Base-by-base conservation (phyloP, 345 rosid species). In the Cardamine resedifolia region DNA sequence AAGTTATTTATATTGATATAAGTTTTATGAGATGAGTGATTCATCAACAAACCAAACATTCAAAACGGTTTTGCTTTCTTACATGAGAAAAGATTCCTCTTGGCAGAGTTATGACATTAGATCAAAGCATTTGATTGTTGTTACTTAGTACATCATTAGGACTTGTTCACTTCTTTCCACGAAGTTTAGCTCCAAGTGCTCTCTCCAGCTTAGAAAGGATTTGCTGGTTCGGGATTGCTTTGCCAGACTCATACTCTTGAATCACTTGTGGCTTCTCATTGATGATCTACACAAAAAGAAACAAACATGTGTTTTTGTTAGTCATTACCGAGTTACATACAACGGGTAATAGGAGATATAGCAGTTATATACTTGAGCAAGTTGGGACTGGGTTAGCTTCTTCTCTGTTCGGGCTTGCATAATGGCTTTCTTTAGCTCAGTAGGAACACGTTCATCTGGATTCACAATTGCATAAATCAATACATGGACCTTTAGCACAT, bases 211-310 rank as follows among this genome's bases (percentile, higher is more conserved):
- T 95, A 68, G 79, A 68, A 21, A 96, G 84, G 49, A 90, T 84
- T 83, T 92, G 96, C 68, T 96, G 99, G 52, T 96, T 96, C 0
- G 99, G 99, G 58, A 96, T 90, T 43, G 99, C 98, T 78, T 96
- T 96, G 34, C 99, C 99, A 47, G 98, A 85, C 71, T 96, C 98
- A 1, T 92, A 96, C 79, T 96, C 99, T 75, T 96, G 98, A 48
- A 96, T 85, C 39, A 90, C 78, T 78, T 90, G 98, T 38, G 99
- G 98, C 83, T 96, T 92, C 79, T 92, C 99, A 65, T 96, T 96
- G 79, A 96, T 92, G 66, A 87, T 1, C 99, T 91, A 87, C 66
- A 48, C 72, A 48, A 7, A 60, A 10, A 18, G 9, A 56, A 63
- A 23, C 16, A 51, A 2, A 68, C 27, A 44, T 6, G 18, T 12